Percentiles rank a stretch among this genome's conserved stretches.
Conservation (phyloP, 176 grass and related monocot genomes). For the Juncus effusus region DNA sequence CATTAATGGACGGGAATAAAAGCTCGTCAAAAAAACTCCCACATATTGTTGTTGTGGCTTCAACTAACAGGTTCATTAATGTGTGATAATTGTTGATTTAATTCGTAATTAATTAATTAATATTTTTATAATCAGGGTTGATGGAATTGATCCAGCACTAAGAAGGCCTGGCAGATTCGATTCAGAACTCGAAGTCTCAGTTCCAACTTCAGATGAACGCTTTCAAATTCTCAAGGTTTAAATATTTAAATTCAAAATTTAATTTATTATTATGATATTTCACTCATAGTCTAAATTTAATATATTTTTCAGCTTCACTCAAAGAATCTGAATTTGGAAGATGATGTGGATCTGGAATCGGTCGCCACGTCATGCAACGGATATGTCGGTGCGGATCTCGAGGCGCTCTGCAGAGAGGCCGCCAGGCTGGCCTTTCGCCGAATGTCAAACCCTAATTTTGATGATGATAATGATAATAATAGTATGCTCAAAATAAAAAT, state of each 20-base stretch:
- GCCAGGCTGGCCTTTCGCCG: conserved; percentile 52
- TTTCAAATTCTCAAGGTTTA: conserved; percentile 72
- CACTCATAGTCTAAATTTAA: background rate
- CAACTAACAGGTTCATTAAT: conserved; percentile 68
- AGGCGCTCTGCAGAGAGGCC: conserved; percentile 69
- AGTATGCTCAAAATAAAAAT: conserved; percentile 36
- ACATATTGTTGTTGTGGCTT: conserved; percentile 78
- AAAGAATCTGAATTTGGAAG: conserved; percentile 58
- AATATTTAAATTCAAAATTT: background rate
- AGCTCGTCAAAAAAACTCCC: conserved; percentile 45
- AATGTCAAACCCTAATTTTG: conserved; percentile 25
- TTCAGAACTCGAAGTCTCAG: conserved; percentile 69
- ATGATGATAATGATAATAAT: conserved; percentile 3
- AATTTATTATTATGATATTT: conserved; percentile 11
- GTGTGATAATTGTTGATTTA: too few relatives aligned
- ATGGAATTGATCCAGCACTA: conserved; percentile 86
- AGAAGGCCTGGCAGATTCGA: conserved; percentile 87
- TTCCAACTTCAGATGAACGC: conserved; percentile 78
- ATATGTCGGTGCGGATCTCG: conserved; percentile 86
- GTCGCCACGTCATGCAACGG: conserved; percentile 79
- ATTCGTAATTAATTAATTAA: conserved; percentile 8
- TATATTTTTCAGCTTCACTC: conserved; percentile 57
- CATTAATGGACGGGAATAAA: conserved; percentile 90
- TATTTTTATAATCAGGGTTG: conserved; percentile 46
- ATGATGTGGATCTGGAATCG: conserved; percentile 63